A percentile compares a stretch with the other conserved stretches of the same genome.
These are phyloP conservation scores for Penicillium sp. DNA, from an alignment of 2,329 filamentous ascomycete species.

Conservation along the genomic window DNA sequence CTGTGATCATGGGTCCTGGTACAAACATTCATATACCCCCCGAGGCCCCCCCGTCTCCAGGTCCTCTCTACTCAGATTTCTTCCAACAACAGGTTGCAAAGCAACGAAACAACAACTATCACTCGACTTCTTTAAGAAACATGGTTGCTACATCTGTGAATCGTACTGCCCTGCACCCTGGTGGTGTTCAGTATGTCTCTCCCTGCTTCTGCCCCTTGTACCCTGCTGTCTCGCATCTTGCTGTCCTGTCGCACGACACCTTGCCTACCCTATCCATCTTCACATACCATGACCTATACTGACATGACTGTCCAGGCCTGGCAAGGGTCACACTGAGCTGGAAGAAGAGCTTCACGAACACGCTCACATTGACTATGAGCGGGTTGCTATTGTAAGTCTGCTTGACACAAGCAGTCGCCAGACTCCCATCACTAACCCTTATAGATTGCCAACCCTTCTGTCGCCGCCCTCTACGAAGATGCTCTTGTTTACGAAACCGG, in stretches of 20 bases:
- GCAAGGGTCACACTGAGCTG: constrained; percentile 90
- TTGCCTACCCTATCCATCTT: not conserved
- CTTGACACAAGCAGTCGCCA: not conserved
- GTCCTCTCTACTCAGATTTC: constrained; percentile 60
- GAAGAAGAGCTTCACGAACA: constrained; percentile 97
- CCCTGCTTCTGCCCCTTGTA: constrained; percentile 8
- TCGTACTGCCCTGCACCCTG: constrained; percentile 89
- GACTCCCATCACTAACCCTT: constrained; percentile 16
- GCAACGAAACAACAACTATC: constrained; percentile 63
- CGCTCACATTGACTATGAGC: constrained; percentile 98
- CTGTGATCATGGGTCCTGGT: constrained; percentile 38
- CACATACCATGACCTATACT: constrained; percentile 13
- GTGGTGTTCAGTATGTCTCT: constrained; percentile 80
- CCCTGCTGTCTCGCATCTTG: constrained; percentile 17
- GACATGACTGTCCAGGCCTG: constrained; percentile 63
- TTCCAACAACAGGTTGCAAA: constrained; percentile 62
- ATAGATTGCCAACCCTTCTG: constrained; percentile 86
- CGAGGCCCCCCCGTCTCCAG: constrained; percentile 48
- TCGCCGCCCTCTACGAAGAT: constrained; percentile 97
- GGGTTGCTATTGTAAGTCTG: constrained; percentile 86
- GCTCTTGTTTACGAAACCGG: constrained; percentile 97
- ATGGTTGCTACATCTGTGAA: constrained; percentile 70
- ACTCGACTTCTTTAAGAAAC: constrained; percentile 60
- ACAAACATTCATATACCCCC: constrained; percentile 51
- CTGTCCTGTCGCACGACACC: constrained; percentile 10